Conservation (phyloP, 257 asterid genomes). For the Paraleonurus japonicus region DNA sequence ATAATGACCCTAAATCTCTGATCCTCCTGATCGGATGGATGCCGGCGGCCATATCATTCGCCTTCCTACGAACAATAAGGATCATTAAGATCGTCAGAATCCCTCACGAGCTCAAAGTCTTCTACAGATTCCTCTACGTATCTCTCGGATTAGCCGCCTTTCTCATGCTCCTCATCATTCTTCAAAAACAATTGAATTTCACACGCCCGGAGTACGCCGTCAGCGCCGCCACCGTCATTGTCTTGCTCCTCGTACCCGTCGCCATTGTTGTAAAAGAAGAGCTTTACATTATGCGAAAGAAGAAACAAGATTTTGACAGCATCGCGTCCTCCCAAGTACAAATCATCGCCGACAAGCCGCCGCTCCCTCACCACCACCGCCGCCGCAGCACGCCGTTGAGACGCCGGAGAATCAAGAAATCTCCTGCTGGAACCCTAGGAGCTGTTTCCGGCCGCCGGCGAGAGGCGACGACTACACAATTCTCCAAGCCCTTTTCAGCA, state of each 20-base stretch:
- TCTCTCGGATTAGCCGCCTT: conserved; percentile 52
- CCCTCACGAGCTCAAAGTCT: conserved; percentile 47
- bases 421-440: conserved; percentile 61
- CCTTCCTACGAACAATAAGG: conserved; percentile 44
- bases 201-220: conserved; percentile 29
- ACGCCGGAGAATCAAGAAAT: conserved; percentile 22
- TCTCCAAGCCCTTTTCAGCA: conserved; percentile 69
- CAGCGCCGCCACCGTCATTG: conserved; percentile 28
- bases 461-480: conserved; percentile 76
- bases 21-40: conserved; percentile 62
- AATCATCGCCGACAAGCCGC: conserved; percentile 30
- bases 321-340: conserved; percentile 26
- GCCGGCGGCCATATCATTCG: conserved; percentile 49
- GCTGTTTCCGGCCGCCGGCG: conserved; percentile 51
- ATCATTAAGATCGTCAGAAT: conserved; percentile 40
- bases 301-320: conserved; percentile 19
- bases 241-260: conserved; percentile 36
- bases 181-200: conserved; percentile 35
- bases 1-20: conserved; percentile 32
- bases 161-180: conserved; percentile 43
- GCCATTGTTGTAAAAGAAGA: conserved; percentile 38
- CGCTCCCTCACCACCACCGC: neutral
- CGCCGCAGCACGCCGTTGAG: neutral
- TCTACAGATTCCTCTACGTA: conserved; percentile 41
- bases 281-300: conserved; percentile 1